Evolutionary conservation across 371 early-diverging fungal species (phyloP).

Genomic region (Lichtheimia corymbifera): DNA sequence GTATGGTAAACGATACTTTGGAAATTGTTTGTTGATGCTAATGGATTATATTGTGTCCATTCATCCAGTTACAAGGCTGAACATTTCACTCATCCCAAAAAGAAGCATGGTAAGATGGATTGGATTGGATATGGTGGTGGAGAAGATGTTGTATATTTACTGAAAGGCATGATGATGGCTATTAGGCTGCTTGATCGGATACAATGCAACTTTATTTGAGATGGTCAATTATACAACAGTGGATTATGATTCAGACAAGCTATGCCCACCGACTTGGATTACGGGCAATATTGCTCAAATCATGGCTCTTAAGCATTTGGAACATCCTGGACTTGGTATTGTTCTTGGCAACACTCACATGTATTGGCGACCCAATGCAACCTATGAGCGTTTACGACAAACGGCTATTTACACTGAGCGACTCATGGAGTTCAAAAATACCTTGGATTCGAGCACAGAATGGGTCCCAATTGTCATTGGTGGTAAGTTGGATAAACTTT

Average conservation of each 20-base stretch:
- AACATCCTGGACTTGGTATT: constrained; percentile 22
- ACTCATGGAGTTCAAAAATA: constrained; percentile 20
- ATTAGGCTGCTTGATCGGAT: constrained; percentile 37
- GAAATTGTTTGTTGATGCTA: not conserved
- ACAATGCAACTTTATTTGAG: constrained; percentile 31
- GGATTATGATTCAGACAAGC: constrained; percentile 47
- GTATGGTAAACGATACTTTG: constrained; percentile 8
- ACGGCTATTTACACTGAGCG: constrained; percentile 31
- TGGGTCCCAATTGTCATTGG: constrained; percentile 36
- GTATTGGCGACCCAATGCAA: constrained; percentile 61
- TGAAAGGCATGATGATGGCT: not conserved
- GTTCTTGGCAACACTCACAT: constrained; percentile 47
- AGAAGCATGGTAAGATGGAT: constrained; percentile 40
- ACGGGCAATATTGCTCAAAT: constrained; percentile 59
- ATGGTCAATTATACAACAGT: constrained; percentile 34
- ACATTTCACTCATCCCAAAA: constrained; percentile 32
- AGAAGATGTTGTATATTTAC: not conserved
- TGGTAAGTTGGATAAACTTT: constrained; percentile 12
- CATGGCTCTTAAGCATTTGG: constrained; percentile 29
- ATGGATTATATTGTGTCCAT: not conserved
- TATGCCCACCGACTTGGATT: constrained; percentile 43
- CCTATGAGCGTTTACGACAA: constrained; percentile 60
- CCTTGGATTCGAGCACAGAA: constrained; percentile 5
- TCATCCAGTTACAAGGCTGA: constrained; percentile 23
- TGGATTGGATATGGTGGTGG: not conserved